Percentiles rank a stretch among this genome's conserved stretches.
Conservation (phyloP, 2,329 filamentous ascomycete species). For the Ophiocordyceps camponoti-floridani region DNA sequence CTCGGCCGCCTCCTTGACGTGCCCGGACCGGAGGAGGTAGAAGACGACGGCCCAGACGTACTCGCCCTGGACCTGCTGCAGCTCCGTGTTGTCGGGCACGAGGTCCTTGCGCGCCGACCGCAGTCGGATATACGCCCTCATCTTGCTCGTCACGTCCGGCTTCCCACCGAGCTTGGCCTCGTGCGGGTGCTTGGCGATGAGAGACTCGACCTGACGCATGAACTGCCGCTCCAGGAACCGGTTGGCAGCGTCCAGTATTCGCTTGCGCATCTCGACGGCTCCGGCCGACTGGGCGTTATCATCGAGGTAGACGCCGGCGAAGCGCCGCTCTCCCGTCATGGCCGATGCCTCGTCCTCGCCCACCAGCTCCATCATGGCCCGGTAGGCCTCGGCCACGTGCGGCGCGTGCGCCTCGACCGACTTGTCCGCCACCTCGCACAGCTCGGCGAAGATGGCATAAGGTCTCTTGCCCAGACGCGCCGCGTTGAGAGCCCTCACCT, state of each 20-base stretch:
- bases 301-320: slow-evolving; percentile 59
- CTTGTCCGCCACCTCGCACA: slow-evolving; percentile 55
- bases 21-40: slow-evolving; percentile 72
- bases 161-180: slow-evolving; percentile 82
- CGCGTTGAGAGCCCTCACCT: slow-evolving; percentile 62
- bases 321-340: slow-evolving; percentile 58
- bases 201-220: slow-evolving; percentile 55
- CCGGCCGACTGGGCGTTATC: slow-evolving; percentile 47
- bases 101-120: slow-evolving; percentile 67
- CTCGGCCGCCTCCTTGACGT: slow-evolving; percentile 65
- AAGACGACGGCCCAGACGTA: slow-evolving; percentile 91
- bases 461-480: slow-evolving; percentile 46
- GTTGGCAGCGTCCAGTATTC: slow-evolving; percentile 65
- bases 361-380: slow-evolving; percentile 62
- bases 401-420: slow-evolving; percentile 53
- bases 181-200: slow-evolving; percentile 66
- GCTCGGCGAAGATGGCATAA: slow-evolving; percentile 59
- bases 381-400: slow-evolving; percentile 68
- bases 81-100: slow-evolving; percentile 59
- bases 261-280: slow-evolving; percentile 53
- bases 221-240: slow-evolving; percentile 68
- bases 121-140: slow-evolving; percentile 80
- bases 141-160: slow-evolving; percentile 75
- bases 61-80: slow-evolving; percentile 66
- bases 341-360: slow-evolving; percentile 48